Evolutionary conservation across 768 basidiomycete genomes (phyloP).

Genomic region (Lactarius sp.): DNA sequence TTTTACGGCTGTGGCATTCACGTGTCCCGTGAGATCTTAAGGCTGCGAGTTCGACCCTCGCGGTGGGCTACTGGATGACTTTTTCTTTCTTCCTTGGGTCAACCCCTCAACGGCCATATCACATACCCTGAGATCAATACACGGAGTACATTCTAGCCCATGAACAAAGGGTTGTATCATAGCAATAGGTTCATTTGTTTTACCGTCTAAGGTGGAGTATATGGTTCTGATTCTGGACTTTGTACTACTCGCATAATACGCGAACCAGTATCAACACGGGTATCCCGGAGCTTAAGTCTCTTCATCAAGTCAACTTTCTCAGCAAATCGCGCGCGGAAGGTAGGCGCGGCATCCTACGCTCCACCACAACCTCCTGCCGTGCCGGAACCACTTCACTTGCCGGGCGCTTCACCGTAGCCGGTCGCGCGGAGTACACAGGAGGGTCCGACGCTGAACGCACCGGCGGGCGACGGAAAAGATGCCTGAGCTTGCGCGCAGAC

Average conservation of each 20-base stretch:
- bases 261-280: not conserved
- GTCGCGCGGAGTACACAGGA: slow-evolving; percentile 2
- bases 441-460: slow-evolving; percentile 18
- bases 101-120: not conserved
- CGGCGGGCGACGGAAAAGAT: slow-evolving; percentile 21
- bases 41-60: slow-evolving; percentile 62
- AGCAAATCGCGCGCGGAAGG: slow-evolving; percentile 18
- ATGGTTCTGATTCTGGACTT: not conserved
- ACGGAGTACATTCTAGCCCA: too few relatives aligned
- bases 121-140: not conserved
- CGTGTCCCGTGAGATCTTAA: slow-evolving; percentile 39
- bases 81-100: not conserved
- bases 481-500: slow-evolving; percentile 9
- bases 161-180: too few relatives aligned
- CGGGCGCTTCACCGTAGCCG: not conserved
- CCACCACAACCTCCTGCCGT: slow-evolving; percentile 3
- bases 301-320: slow-evolving; percentile 16
- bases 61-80: slow-evolving; percentile 43
- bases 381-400: slow-evolving; percentile 15
- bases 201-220: too few relatives aligned
- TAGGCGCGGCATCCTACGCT: slow-evolving; percentile 21
- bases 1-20: slow-evolving; percentile 36
- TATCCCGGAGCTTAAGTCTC: not conserved
- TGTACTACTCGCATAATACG: not conserved
- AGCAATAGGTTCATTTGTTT: too few relatives aligned